These are phyloP conservation scores for Entomophthora muscae DNA, from an alignment of 371 early-diverging fungal genomes.

Conservation along the genomic window DNA sequence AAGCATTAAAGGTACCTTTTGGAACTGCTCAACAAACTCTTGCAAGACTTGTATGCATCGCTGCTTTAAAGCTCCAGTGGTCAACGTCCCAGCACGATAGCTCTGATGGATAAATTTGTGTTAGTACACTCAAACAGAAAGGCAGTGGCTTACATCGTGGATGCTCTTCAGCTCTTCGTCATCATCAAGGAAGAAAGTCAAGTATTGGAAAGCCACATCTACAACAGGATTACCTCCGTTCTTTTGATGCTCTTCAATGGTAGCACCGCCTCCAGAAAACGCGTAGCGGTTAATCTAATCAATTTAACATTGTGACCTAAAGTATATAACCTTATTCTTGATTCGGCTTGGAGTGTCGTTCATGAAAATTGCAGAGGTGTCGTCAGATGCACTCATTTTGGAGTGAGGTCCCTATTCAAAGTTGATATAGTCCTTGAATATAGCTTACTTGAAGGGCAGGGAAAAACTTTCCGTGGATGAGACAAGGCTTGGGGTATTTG, in stretches of 20 bases:
- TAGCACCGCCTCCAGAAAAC: constrained; percentile 93
- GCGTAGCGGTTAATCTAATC: constrained; percentile 81
- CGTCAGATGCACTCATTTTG: constrained; percentile 97
- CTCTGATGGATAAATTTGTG: constrained; percentile 13
- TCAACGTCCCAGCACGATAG: constrained; percentile 80
- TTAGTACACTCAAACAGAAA: not conserved
- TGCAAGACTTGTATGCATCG: constrained; percentile 80
- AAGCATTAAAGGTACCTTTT: constrained; percentile 28
- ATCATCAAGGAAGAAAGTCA: constrained; percentile 94
- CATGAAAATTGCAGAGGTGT: constrained; percentile 88
- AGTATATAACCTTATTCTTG: constrained; percentile 72
- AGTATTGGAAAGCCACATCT: constrained; percentile 94
- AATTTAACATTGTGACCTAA: not conserved
- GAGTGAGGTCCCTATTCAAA: constrained; percentile 55
- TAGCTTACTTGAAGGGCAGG: constrained; percentile 75
- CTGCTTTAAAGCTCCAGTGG: constrained; percentile 87
- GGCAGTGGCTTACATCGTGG: constrained; percentile 22
- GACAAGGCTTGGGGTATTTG: constrained; percentile 91
- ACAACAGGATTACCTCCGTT: constrained; percentile 94
- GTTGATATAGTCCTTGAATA: too few species aligned
- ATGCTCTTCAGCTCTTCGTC: constrained; percentile 77
- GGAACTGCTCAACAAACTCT: constrained; percentile 73
- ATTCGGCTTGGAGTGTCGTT: constrained; percentile 86
- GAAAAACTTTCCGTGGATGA: constrained; percentile 94
- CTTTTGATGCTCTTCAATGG: constrained; percentile 76